phyloP scores from a whole-genome alignment of 2,329 filamentous ascomycete genomes.

The Beauveria varroae region DNA sequence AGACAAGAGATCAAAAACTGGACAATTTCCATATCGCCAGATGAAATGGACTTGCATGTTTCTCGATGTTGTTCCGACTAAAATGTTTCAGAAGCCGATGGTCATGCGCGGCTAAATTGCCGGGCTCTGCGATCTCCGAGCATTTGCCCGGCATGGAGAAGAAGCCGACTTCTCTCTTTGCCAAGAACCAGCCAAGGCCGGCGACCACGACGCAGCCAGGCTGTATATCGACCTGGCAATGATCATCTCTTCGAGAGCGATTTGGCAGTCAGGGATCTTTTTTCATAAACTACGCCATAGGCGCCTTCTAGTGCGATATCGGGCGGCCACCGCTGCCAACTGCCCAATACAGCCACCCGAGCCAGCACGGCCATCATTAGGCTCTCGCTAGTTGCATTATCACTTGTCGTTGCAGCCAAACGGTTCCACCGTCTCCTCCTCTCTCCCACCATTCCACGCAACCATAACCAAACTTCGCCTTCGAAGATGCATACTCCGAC shows the following conservation, averaged over 20 bases:
- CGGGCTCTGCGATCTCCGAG: background rate
- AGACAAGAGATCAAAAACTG: background rate
- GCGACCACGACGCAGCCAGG: no score
- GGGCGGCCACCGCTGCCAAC: background rate
- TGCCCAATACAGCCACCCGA: background rate
- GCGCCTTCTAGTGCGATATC: slow-evolving; percentile 7
- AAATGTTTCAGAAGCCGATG: background rate
- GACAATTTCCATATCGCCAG: background rate
- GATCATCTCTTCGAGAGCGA: background rate
- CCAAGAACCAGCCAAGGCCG: background rate
- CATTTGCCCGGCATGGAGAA: background rate
- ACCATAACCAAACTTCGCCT: background rate
- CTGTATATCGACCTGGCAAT: background rate
- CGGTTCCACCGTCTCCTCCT: slow-evolving; percentile 1
- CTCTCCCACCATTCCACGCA: background rate
- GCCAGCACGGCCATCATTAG: background rate
- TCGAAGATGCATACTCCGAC: background rate
- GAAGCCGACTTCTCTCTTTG: background rate
- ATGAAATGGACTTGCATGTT: background rate
- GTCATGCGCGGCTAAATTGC: background rate
- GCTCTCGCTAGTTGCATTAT: background rate
- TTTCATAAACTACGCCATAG: background rate
- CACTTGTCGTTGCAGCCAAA: background rate
- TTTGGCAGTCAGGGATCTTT: background rate
- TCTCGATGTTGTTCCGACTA: background rate